Conservation (phyloP, 1,284 basidiomycete genomes). For the Termitomyces sp. region DNA sequence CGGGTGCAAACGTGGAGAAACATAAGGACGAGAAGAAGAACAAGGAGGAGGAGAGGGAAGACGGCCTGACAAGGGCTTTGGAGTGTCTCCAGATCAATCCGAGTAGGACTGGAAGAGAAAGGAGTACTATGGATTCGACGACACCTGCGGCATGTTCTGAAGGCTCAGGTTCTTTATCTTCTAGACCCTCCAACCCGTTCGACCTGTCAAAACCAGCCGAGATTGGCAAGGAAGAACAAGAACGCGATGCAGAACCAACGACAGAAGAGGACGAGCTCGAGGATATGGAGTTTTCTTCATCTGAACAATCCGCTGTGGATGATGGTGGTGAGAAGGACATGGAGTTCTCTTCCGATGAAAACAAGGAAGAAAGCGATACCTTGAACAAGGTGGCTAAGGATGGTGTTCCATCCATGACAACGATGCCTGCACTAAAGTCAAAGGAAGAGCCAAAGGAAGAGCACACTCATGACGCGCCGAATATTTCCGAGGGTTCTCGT, state of each 20-base stretch:
- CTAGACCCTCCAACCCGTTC: not conserved
- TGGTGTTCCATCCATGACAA: not conserved
- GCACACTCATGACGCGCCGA: not conserved
- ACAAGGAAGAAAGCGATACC: not conserved
- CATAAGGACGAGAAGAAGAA: not conserved
- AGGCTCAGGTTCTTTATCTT: not conserved
- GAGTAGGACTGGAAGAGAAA: not conserved
- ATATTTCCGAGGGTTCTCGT: too few relatives aligned
- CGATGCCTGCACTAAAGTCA: not conserved
- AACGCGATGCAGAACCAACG: not conserved
- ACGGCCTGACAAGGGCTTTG: not conserved
- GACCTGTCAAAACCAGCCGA: too few relatives aligned
- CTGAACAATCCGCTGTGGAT: not conserved
- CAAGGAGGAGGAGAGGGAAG: not conserved
- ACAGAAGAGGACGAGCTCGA: not conserved
- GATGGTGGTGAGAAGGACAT: constrained; percentile 4
- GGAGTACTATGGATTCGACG: not conserved
- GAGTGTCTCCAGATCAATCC: not conserved
- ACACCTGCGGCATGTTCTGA: not conserved
- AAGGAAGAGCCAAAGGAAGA: not conserved
- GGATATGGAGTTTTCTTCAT: constrained; percentile 1
- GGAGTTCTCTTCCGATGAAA: constrained; percentile 8
- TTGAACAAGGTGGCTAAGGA: not conserved
- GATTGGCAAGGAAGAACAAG: not conserved
- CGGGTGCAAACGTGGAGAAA: not conserved